A percentile compares a stretch with the other conserved stretches of the same genome.
phyloP scores from a whole-genome alignment of 2,329 filamentous ascomycete genomes.

The Aspergillus aculeatinus region DNA sequence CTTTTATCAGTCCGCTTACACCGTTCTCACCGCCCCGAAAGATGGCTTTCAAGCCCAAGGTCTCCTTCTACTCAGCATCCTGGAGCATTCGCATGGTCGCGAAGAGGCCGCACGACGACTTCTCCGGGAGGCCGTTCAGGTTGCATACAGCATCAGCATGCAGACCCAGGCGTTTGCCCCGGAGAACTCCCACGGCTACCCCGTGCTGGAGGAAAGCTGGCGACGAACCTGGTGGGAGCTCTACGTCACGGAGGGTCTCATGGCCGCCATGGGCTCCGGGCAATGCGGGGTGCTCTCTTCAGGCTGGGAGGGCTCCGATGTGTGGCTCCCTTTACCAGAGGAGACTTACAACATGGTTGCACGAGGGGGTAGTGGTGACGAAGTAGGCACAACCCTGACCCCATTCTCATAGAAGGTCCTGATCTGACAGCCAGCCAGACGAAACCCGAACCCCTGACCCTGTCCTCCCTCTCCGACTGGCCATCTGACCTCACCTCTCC shows the following conservation, averaged over 20 bases:
- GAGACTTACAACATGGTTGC: conserved; percentile 44
- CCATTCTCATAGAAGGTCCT: neutral
- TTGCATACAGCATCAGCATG: conserved; percentile 71
- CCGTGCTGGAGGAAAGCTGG: conserved; percentile 75
- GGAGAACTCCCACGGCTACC: conserved; percentile 49
- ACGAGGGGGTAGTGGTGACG: neutral
- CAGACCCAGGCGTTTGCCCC: conserved; percentile 60
- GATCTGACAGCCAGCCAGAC: conserved; percentile 42
- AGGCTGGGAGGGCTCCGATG: conserved; percentile 43
- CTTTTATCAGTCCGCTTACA: conserved; percentile 20
- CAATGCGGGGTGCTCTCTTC: neutral
- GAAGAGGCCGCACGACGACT: conserved; percentile 24
- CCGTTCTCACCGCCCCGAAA: conserved; percentile 12
- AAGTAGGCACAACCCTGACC: conserved; percentile 10
- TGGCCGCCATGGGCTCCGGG: conserved; percentile 60
- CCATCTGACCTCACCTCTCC: conserved; percentile 59
- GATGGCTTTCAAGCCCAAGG: conserved; percentile 35
- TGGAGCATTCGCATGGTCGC: conserved; percentile 28
- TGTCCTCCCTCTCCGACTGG: conserved; percentile 62
- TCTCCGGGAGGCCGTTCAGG: conserved; percentile 62
- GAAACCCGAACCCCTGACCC: conserved; percentile 49
- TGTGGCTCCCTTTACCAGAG: conserved; percentile 74
- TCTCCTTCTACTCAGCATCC: conserved; percentile 31
- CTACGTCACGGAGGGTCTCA: conserved; percentile 73
- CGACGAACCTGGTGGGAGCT: conserved; percentile 82